Conservation (phyloP, 2,329 filamentous ascomycete genomes). For the Neonectria ditissima region DNA sequence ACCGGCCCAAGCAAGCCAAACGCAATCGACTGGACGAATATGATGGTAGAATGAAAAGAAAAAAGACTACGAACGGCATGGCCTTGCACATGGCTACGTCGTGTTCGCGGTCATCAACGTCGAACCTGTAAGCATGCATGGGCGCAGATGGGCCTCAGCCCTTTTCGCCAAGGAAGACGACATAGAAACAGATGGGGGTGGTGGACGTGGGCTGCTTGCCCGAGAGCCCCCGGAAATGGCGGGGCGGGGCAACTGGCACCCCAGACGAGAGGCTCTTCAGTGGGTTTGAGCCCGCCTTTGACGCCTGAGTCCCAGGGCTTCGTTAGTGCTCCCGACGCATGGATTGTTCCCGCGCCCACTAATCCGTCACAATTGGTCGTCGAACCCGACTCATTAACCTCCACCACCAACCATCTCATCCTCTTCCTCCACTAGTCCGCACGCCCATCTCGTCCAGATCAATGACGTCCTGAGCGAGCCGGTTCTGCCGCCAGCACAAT, state of each 20-base stretch:
- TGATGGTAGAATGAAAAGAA: no score
- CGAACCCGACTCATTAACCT: conserved; percentile 26
- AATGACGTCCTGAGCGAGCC: conserved; percentile 43
- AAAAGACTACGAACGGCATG: background rate
- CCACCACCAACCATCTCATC: conserved; percentile 39
- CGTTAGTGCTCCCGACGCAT: background rate
- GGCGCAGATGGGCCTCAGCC: background rate
- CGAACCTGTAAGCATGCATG: background rate
- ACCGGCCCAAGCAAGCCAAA: background rate
- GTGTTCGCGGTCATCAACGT: background rate
- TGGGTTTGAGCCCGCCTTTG: background rate
- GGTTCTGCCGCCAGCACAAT: conserved; percentile 22
- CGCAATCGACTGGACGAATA: background rate
- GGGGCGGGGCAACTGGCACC: background rate
- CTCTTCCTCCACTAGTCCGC: conserved; percentile 34
- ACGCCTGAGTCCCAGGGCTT: background rate
- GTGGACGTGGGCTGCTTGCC: background rate
- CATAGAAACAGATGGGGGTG: background rate
- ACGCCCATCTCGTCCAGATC: conserved; percentile 35
- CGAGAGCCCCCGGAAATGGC: background rate
- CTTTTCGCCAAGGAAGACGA: background rate
- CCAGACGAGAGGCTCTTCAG: background rate
- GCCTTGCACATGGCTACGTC: background rate
- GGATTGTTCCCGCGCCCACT: background rate
- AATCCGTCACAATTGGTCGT: conserved; percentile 20